A percentile compares a stretch with the other conserved stretches of the same genome.
phyloP scores from a whole-genome alignment of 2,329 filamentous ascomycete genomes.

The Pestalotiopsis sp. region DNA sequence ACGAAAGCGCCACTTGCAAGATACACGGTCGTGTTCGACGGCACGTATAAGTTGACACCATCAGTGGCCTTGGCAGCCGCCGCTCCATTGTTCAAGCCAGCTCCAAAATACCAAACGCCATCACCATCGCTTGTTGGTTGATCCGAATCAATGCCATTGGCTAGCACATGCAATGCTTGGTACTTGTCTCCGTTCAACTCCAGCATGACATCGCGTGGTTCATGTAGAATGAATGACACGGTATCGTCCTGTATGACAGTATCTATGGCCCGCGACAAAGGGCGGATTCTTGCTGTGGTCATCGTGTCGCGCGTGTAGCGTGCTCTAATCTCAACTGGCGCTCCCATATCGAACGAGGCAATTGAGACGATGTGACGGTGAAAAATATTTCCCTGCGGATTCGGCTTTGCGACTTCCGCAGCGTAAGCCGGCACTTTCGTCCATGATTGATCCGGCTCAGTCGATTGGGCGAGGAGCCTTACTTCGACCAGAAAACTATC shows the following conservation, averaged over 20 bases:
- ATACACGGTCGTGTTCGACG: slow-evolving; percentile 1
- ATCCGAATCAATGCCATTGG: neutral
- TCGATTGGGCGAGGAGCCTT: neutral
- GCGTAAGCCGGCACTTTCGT: neutral
- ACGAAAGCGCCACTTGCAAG: neutral
- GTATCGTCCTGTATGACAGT: neutral
- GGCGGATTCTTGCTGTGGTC: neutral
- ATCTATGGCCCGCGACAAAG: neutral
- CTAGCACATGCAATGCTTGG: slow-evolving; percentile 1
- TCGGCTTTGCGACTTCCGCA: neutral
- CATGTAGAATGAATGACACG: neutral
- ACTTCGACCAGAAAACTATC: neutral
- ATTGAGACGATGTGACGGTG: neutral
- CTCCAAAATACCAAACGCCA: neutral
- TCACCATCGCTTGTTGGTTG: neutral
- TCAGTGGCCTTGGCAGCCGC: neutral
- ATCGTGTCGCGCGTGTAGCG: neutral
- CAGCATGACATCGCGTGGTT: neutral
- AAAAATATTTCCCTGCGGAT: neutral
- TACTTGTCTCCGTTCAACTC: neutral
- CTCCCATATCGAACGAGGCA: neutral
- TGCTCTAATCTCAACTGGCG: neutral
- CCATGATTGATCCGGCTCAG: neutral
- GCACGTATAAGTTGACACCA: neutral
- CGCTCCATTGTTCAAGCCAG: neutral